Base-by-base conservation (phyloP, 2,329 filamentous ascomycete genomes). In the Nigrospora oryzae region DNA sequence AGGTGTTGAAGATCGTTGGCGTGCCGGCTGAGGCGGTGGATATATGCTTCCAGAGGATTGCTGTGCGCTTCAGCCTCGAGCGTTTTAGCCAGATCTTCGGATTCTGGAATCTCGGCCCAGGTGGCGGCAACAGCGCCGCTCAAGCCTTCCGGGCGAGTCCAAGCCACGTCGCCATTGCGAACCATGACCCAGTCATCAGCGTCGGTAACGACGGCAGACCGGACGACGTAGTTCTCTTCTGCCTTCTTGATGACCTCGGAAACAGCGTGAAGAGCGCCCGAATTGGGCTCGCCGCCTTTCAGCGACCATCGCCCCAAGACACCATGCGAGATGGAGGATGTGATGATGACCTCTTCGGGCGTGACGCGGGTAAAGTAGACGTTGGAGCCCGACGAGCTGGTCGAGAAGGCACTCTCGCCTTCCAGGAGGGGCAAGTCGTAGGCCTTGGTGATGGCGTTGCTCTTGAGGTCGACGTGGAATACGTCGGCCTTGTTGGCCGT, bases 301-400 rank as follows among this genome's bases (percentile, higher is more conserved):
- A 84, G 61, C 2, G 77, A 64, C 88, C 89, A 96, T 44, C 81
- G 78, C 13, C 81, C 85, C 31, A 96, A 71, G 35, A 89, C 67
- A n/a, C 75, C 81, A 53, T 90, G 80, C 1, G 88, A 93, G 28
- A 73, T 72, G 0, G 89, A 94, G 2, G 87, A 88, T 6, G 87
- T 74, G 23, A 95, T 71, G 30, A 77, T 71, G 3, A 89, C 73
- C 57, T 95, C 87, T 10, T 84, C 79, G 32, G 81, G 71, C 0
- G 87, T 89, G 49, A 93, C 73, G 47, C 90, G 81, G 2, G 86
- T 90, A 61, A 97, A 95, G 68, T 89, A 96, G 8, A 95, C 84
- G 56, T 93, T 90, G 16, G 85, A 81, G 47, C 83, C 85, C 36
- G 79, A 77, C 2, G 82, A 86, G 64, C 84, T 93, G 1, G 81